A percentile compares a stretch with the other conserved stretches of the same genome.
phyloP scores from a whole-genome alignment of 345 rosid species.

The Lepidium aucheri region DNA sequence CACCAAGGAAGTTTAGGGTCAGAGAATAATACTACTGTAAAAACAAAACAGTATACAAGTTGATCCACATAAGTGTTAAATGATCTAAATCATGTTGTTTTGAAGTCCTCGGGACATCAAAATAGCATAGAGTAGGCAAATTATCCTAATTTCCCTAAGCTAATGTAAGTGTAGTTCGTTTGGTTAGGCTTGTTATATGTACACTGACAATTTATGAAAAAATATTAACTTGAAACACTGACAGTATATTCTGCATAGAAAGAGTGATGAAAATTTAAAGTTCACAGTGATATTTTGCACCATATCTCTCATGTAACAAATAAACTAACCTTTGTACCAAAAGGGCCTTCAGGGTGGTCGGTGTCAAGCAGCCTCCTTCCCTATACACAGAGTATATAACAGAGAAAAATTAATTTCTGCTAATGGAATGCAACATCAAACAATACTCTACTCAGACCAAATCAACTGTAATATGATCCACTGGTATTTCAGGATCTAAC shows the following conservation, averaged over 20 bases:
- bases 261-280: not conserved
- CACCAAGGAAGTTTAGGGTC: not conserved
- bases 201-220: not conserved
- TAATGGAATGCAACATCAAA: not conserved
- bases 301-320: not conserved
- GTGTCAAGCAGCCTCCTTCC: constrained; percentile 66
- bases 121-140: not conserved
- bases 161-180: not conserved
- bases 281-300: not conserved
- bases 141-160: not conserved
- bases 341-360: constrained; percentile 63
- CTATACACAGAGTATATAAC: constrained; percentile 28
- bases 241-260: not conserved
- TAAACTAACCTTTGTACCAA: constrained; percentile 76
- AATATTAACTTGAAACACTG: not conserved
- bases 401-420: not conserved
- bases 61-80: not conserved
- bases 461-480: not conserved
- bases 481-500: not conserved
- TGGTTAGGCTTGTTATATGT: not conserved
- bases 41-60: not conserved
- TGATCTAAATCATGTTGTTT: not conserved
- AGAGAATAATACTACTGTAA: not conserved
- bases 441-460: not conserved
- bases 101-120: not conserved